Evolutionary conservation across 345 rosid species (phyloP).

Genomic region (Camelina laxa): DNA sequence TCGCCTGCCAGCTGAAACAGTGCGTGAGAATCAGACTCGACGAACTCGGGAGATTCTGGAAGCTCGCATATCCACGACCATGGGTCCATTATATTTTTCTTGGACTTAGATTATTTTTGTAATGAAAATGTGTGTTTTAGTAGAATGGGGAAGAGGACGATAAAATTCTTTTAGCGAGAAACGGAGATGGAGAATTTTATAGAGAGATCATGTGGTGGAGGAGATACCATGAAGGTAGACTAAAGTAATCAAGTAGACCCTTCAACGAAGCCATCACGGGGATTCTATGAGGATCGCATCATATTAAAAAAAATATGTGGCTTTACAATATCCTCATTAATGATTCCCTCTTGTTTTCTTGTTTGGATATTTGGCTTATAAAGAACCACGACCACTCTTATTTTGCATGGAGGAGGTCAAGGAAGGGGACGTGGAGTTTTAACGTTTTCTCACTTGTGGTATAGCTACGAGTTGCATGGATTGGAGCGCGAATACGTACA

Average conservation of each 20-base stretch:
- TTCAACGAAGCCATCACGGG: conserved; percentile 28
- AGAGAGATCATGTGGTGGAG: conserved; percentile 51
- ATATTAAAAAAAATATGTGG: conserved; percentile 19
- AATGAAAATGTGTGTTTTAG: conserved; percentile 8
- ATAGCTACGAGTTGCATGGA: conserved; percentile 40
- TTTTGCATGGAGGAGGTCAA: conserved; percentile 45
- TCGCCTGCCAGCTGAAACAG: conserved; percentile 54
- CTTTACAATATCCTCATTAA: conserved; percentile 33
- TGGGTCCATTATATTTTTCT: conserved; percentile 51
- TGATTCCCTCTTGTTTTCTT: conserved; percentile 34
- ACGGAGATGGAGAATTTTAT: conserved; percentile 41
- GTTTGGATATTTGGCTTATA: conserved; percentile 33
- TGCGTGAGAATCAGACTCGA: conserved; percentile 44
- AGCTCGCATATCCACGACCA: conserved; percentile 89
- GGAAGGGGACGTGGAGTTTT: conserved; percentile 53
- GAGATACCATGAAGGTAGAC: conserved; percentile 48
- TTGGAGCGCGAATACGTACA: background rate
- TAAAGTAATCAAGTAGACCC: conserved; percentile 38
- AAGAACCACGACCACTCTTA: conserved; percentile 26
- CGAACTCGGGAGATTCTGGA: conserved; percentile 44
- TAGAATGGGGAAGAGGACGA: conserved; percentile 21
- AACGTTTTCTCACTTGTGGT: conserved; percentile 46
- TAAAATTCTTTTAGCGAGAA: background rate
- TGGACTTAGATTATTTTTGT: background rate
- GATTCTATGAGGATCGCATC: conserved; percentile 12